Percentiles rank a stretch among this genome's conserved stretches.
These are phyloP conservation scores for Puccinia sorghi DNA, from an alignment of 1,284 basidiomycete species.

Conservation along the genomic window DNA sequence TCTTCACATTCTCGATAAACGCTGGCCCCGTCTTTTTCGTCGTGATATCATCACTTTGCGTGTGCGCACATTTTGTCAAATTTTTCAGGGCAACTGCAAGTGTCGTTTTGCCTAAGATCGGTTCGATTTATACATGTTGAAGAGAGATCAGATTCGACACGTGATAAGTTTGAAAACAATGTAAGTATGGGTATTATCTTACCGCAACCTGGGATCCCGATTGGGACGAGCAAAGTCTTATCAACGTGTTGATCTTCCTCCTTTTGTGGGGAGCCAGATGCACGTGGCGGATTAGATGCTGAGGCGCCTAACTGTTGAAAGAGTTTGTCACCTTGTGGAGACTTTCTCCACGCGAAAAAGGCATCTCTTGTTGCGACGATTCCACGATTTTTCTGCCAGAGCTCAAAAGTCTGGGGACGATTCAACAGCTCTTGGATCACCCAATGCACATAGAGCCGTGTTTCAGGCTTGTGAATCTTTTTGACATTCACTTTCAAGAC, in stretches of 20 bases:
- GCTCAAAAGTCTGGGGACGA: constrained; percentile 26
- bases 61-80: constrained; percentile 81
- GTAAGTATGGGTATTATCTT: background rate
- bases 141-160: background rate
- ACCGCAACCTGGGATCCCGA: constrained; percentile 92
- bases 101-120: constrained; percentile 69
- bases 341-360: constrained; percentile 30
- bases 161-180: too few relatives aligned
- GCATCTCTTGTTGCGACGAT: constrained; percentile 26
- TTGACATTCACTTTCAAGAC: constrained; percentile 29
- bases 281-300: background rate
- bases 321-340: background rate
- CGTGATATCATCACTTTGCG: constrained; percentile 85
- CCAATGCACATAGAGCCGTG: constrained; percentile 36
- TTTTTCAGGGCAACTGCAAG: constrained; percentile 75
- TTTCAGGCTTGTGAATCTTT: constrained; percentile 36
- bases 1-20: constrained; percentile 75
- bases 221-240: constrained; percentile 83
- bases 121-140: background rate
- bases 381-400: constrained; percentile 27
- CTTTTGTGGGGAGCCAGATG: background rate
- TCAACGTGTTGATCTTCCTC: constrained; percentile 59
- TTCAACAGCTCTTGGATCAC: constrained; percentile 29
- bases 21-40: constrained; percentile 73
- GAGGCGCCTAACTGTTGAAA: background rate